Percentiles rank a stretch among this genome's conserved stretches.
phyloP scores from a whole-genome alignment of 1,284 basidiomycete species.

The Moesziomyces sp. region DNA sequence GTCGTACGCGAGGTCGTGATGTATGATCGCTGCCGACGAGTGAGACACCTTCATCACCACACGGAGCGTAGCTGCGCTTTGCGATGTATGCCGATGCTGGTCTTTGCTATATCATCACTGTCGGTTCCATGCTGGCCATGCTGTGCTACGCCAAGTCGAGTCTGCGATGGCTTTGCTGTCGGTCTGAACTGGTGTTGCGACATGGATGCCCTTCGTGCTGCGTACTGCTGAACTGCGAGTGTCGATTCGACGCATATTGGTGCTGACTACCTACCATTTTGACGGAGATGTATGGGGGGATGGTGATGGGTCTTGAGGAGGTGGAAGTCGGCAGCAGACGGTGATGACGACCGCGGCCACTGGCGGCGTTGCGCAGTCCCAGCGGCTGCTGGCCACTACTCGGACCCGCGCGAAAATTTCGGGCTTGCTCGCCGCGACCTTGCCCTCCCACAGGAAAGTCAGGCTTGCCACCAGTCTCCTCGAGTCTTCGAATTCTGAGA shows the following conservation, averaged over 20 bases:
- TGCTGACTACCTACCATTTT: constrained; percentile 46
- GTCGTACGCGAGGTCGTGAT: no score
- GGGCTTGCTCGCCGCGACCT: constrained; percentile 14
- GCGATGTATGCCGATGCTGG: no score
- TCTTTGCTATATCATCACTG: no score
- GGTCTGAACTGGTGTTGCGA: no score
- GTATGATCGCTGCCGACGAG: no score
- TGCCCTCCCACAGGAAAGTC: neutral
- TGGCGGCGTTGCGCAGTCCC: neutral
- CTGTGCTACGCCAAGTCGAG: no score
- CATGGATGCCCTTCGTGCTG: constrained; percentile 1
- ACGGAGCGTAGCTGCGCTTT: no score
- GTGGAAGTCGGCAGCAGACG: constrained; percentile 12
- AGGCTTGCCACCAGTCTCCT: constrained; percentile 3
- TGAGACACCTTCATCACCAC: no score
- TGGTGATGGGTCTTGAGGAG: constrained; percentile 40
- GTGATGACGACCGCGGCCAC: constrained; percentile 27
- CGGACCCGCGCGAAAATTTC: neutral
- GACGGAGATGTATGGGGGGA: constrained; percentile 18
- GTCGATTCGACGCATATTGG: neutral
- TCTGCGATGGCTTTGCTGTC: no score
- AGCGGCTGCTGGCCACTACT: constrained; percentile 3
- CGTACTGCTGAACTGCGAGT: no score
- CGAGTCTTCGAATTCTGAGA: neutral
- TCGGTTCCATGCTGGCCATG: no score